A percentile compares a stretch with the other conserved stretches of the same genome.
phyloP scores from a whole-genome alignment of 768 basidiomycete species.

The Mycena sanguinolenta region DNA sequence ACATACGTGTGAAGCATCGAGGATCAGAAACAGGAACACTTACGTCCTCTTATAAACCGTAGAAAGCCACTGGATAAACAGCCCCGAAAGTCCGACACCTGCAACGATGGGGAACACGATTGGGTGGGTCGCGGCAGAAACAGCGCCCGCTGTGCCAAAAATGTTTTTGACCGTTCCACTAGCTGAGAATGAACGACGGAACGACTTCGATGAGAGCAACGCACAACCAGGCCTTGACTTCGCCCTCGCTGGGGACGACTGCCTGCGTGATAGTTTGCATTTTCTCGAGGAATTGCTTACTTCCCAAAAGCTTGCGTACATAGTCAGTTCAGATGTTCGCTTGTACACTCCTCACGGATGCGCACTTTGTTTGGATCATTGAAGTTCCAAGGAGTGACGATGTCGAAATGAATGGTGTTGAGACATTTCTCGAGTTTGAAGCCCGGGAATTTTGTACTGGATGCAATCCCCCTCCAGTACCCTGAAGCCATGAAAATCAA shows the following conservation, averaged over 20 bases:
- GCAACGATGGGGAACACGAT: too few relatives aligned
- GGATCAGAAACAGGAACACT: background rate
- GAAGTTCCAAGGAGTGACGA: background rate
- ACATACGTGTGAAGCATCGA: background rate
- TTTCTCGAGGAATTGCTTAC: background rate
- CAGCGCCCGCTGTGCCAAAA: background rate
- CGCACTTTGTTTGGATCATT: background rate
- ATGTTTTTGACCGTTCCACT: slow-evolving; percentile 1
- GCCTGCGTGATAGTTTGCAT: background rate
- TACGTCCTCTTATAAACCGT: background rate
- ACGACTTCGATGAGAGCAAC: background rate
- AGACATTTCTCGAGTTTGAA: slow-evolving; percentile 1
- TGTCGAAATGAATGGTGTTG: too few relatives aligned
- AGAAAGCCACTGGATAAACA: background rate
- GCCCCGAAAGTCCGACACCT: background rate
- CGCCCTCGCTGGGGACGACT: background rate
- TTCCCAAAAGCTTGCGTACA: background rate
- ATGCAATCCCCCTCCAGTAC: background rate
- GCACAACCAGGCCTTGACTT: background rate
- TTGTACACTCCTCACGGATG: background rate
- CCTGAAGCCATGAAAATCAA: too few relatives aligned
- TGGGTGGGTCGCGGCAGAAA: background rate
- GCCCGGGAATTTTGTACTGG: background rate
- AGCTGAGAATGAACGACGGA: background rate
- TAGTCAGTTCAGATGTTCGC: background rate